Evolutionary conservation across 306 rosid species (phyloP), one percentile per base, ranked within the genome.

Genomic region (Cucumis sativus): DNA sequence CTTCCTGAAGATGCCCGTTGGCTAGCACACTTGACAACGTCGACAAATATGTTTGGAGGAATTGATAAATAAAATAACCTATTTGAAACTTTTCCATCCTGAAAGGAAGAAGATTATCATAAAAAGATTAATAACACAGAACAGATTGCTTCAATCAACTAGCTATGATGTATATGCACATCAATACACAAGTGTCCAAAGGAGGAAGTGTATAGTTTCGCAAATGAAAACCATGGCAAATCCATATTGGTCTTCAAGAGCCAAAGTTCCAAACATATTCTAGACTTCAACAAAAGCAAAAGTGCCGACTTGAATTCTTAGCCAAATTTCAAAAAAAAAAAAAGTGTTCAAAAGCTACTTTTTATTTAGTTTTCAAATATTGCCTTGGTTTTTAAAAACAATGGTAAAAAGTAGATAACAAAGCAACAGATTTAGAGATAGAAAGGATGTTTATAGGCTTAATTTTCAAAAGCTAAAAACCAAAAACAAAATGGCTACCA

Each of bases 41-140:
- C 96, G 73, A 95, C 92, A 75, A 95, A 95, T 81, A 95, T 84
- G 84, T 92, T 95, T 75, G 97, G 97, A 40, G 98, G 97, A 82
- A 92, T 84, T 69, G 98, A 92, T 81, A 95, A 80, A 86, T 95
- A 95, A 85, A 88, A 95, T 76, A 95, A 85, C 83, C 99, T 89
- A 80, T 92, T 85, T 67, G 97, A 83, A 35, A 54, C n/a, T 79
- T 80, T 95, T 81, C 92, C 97, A 64, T 82, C 89, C 97, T 95
- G 90, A 28, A 81, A 80, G 58, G 74, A 75, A 77, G 82, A 82
- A 77, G 25, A 65, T 77, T 74, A 72, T 73, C 47, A 40, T 43
- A 16, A 37, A 54, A 76, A 76, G 64, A 47, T 71, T 43, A 18
- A 45, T 45, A 79, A 78, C 74, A 62, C 28, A 28, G 23, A 47